Evolutionary conservation across 352 stramenopile genomes (phyloP).

Genomic region (Phytophthora quininea): DNA sequence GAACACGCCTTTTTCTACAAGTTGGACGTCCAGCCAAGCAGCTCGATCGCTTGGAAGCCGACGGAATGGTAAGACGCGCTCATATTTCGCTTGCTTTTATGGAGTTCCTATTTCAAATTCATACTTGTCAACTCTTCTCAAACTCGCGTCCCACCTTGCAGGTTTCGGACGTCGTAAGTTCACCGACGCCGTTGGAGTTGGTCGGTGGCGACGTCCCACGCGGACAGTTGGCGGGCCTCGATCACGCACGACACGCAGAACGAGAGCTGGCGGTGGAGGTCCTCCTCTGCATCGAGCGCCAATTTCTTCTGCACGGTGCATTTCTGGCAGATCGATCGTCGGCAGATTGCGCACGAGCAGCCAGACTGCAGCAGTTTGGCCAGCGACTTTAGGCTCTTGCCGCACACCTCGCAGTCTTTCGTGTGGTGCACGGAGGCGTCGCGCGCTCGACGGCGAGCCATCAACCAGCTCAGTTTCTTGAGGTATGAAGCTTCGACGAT

Average conservation of each 20-base stretch:
- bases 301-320: constrained; percentile 63
- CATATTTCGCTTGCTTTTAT: not conserved
- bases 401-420: constrained; percentile 41
- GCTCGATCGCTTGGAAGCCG: too few relatives aligned
- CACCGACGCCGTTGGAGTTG: constrained; percentile 24
- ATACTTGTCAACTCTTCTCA: not conserved
- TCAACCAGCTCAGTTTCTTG: constrained; percentile 56
- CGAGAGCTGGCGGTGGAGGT: constrained; percentile 41
- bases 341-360: constrained; percentile 46
- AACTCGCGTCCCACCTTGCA: not conserved
- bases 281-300: constrained; percentile 37
- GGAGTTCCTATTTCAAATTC: not conserved
- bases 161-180: not conserved
- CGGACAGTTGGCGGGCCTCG: constrained; percentile 38
- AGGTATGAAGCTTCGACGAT: constrained; percentile 59
- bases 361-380: constrained; percentile 36
- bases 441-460: constrained; percentile 22
- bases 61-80: not conserved
- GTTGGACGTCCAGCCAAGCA: not conserved
- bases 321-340: constrained; percentile 48
- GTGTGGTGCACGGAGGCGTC: constrained; percentile 8
- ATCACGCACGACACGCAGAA: constrained; percentile 63
- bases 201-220: constrained; percentile 45
- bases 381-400: constrained; percentile 42
- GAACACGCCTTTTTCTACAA: not conserved